Conservation (phyloP, 2,329 filamentous ascomycete genomes). For the Xylaria hypoxylon region DNA sequence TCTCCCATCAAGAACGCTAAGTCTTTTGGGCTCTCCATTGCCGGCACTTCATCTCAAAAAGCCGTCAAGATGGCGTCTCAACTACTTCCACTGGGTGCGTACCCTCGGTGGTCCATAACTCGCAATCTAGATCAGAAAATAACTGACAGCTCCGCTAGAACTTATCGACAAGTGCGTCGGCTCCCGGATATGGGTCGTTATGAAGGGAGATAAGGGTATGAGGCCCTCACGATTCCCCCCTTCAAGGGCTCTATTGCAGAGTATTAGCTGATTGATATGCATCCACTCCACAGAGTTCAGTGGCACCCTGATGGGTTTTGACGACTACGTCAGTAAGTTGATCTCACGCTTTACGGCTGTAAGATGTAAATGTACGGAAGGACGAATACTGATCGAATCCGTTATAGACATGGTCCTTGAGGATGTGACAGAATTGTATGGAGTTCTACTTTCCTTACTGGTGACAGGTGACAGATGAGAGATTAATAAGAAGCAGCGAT, state of each 20-base stretch:
- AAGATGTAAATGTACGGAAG: not conserved
- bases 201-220: conserved; percentile 98
- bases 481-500: conserved; percentile 71
- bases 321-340: conserved; percentile 99
- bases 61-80: conserved; percentile 73
- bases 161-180: conserved; percentile 99
- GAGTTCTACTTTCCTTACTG: conserved; percentile 3
- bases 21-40: not conserved
- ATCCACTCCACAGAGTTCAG: conserved; percentile 79
- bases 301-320: conserved; percentile 92
- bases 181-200: conserved; percentile 97
- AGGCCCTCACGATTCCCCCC: not conserved
- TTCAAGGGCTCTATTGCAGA: not conserved
- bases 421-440: conserved; percentile 94
- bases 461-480: conserved; percentile 23
- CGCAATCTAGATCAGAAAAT: not conserved
- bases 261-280: conserved; percentile 5
- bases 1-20: not conserved
- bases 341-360: not conserved
- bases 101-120: conserved; percentile 26
- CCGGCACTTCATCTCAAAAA: not conserved
- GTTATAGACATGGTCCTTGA: conserved; percentile 93
- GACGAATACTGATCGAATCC: conserved; percentile 21
- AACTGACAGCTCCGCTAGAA: conserved; percentile 67
- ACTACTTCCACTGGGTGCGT: conserved; percentile 75